These are phyloP conservation scores for Hapsidospora chrysogenum DNA, from an alignment of 495 filamentous ascomycete genomes.

Conservation along the genomic window DNA sequence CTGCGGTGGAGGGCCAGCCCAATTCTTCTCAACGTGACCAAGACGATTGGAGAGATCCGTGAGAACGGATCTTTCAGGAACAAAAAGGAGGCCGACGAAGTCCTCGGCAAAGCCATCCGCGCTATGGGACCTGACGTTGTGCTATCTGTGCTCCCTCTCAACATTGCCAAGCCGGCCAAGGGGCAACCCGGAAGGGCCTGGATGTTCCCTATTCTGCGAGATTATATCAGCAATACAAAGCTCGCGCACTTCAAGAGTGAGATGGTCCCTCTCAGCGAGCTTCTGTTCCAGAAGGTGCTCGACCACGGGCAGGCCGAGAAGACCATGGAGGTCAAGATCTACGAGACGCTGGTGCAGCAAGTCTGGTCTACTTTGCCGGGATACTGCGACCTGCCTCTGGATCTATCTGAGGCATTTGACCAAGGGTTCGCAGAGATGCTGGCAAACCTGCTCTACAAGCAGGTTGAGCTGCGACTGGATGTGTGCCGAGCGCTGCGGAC, in stretches of 20 bases:
- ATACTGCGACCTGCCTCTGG: slow-evolving; percentile 81
- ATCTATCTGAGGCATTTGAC: slow-evolving; percentile 62
- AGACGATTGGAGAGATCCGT: slow-evolving; percentile 71
- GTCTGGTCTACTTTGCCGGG: slow-evolving; percentile 92
- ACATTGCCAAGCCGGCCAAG: slow-evolving; percentile 56
- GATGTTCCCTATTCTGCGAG: slow-evolving; percentile 80
- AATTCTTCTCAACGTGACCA: slow-evolving; percentile 54
- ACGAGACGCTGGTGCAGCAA: slow-evolving; percentile 88
- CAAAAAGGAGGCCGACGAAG: slow-evolving; percentile 85
- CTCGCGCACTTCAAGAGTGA: slow-evolving; percentile 71
- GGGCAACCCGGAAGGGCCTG: slow-evolving; percentile 78
- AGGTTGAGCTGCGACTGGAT: slow-evolving; percentile 71
- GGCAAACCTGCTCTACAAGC: slow-evolving; percentile 81
- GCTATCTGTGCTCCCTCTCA: slow-evolving; percentile 65
- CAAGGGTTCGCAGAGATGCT: slow-evolving; percentile 83
- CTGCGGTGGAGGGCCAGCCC: slow-evolving; percentile 70
- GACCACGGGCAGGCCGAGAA: slow-evolving; percentile 65
- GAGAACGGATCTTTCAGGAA: slow-evolving; percentile 78
- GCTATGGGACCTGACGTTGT: slow-evolving; percentile 79
- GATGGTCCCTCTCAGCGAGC: slow-evolving; percentile 75
- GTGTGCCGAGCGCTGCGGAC: slow-evolving; percentile 72
- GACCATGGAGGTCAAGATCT: slow-evolving; percentile 90
- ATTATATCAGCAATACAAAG: slow-evolving; percentile 69
- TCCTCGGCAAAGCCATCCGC: slow-evolving; percentile 69
- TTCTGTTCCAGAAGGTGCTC: slow-evolving; percentile 75